These are phyloP conservation scores for Fusarium sp. DNA, from an alignment of 2,329 filamentous ascomycete species.

Conservation along the genomic window DNA sequence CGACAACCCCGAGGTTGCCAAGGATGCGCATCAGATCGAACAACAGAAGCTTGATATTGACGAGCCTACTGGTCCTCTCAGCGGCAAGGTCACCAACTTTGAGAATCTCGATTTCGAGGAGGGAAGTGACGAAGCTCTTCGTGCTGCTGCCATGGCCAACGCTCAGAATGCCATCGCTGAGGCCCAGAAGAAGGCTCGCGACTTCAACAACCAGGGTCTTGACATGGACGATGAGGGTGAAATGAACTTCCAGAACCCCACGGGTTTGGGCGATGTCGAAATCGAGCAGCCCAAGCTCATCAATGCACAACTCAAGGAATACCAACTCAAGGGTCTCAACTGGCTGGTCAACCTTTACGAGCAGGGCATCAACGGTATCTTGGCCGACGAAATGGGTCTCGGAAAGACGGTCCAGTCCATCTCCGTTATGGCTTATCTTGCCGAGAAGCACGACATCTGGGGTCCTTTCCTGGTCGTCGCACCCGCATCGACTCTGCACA, in stretches of 20 bases:
- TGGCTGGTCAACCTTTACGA: constrained; percentile 99
- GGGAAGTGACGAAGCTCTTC: constrained; percentile 88
- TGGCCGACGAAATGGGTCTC: constrained; percentile 99
- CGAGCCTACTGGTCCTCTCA: constrained; percentile 69
- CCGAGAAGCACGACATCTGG: constrained; percentile 98
- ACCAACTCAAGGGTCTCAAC: constrained; percentile 98
- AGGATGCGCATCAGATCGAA: constrained; percentile 60
- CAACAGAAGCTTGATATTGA: constrained; percentile 65
- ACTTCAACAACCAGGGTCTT: constrained; percentile 85
- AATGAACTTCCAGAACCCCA: constrained; percentile 99
- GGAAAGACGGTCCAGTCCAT: constrained; percentile 99
- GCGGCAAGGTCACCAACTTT: constrained; percentile 89
- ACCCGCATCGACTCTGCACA: constrained; percentile 95
- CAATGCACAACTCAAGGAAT: constrained; percentile 95
- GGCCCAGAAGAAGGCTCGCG: constrained; percentile 91
- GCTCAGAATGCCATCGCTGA: constrained; percentile 96
- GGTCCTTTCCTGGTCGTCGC: constrained; percentile 97
- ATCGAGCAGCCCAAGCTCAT: constrained; percentile 96
- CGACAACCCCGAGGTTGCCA: constrained; percentile 81
- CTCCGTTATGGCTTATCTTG: constrained; percentile 98
- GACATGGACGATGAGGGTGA: constrained; percentile 92
- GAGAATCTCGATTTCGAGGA: constrained; percentile 96
- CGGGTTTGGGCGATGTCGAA: constrained; percentile 92
- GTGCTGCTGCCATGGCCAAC: constrained; percentile 91
- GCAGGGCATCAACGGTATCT: constrained; percentile 98